phyloP scores from a whole-genome alignment of 2,329 filamentous ascomycete species.

The Tolypocladium tundrense region DNA sequence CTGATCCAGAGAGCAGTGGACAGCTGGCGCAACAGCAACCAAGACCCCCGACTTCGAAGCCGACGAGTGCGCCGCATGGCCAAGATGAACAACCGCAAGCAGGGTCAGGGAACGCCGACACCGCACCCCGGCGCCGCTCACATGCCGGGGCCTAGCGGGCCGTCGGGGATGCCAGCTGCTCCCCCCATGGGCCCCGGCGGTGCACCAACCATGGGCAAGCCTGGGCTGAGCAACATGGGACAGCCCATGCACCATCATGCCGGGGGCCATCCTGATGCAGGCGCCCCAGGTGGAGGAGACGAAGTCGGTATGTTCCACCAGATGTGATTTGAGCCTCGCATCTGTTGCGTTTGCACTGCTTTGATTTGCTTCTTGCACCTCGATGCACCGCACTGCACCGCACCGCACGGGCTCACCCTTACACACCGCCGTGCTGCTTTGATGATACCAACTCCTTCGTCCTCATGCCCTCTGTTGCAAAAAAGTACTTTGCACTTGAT shows the following conservation, averaged over 20 bases:
- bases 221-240: constrained; percentile 57
- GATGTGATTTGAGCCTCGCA: constrained; percentile 54
- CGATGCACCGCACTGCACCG: constrained; percentile 9
- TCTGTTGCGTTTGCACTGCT: constrained; percentile 28
- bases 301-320: constrained; percentile 98
- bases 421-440: constrained; percentile 15
- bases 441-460: constrained; percentile 26
- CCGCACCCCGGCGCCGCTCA: constrained; percentile 47
- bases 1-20: constrained; percentile 95
- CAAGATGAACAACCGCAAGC: constrained; percentile 85
- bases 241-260: constrained; percentile 54
- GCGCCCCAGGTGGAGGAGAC: constrained; percentile 57
- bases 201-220: constrained; percentile 50
- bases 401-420: constrained; percentile 4
- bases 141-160: constrained; percentile 57
- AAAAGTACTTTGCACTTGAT: constrained; percentile 11
- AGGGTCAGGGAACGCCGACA: constrained; percentile 48
- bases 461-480: constrained; percentile 1
- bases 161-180: constrained; percentile 52
- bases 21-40: constrained; percentile 98
- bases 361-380: constrained; percentile 12
- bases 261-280: constrained; percentile 34
- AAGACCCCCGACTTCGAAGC: constrained; percentile 84
- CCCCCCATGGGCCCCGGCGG: constrained; percentile 51
- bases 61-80: constrained; percentile 88